Evolutionary conservation across 169 alveolate species (phyloP).

Genomic region (Blepharisma undulans): DNA sequence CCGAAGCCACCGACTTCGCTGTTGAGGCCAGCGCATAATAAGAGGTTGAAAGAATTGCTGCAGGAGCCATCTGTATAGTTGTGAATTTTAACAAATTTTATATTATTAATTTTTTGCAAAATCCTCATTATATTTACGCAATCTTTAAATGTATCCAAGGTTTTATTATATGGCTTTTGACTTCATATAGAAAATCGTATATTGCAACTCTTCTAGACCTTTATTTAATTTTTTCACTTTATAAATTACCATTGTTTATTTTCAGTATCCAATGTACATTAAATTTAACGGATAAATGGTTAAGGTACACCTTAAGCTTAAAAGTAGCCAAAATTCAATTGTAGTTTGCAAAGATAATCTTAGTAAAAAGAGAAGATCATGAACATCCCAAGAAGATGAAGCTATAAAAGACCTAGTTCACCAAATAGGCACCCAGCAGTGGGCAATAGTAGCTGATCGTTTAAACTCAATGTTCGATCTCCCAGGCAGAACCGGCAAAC

Average conservation of each 20-base stretch:
- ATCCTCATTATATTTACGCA: too few relatives aligned
- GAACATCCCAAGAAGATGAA: neutral
- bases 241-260: neutral
- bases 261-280: neutral
- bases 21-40: neutral
- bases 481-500: constrained; percentile 68
- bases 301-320: neutral
- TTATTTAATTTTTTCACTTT: neutral
- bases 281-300: neutral
- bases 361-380: neutral
- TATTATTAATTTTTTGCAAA: too few relatives aligned
- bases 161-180: too few relatives aligned
- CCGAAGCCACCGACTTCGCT: neutral
- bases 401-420: neutral
- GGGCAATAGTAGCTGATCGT: neutral
- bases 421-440: neutral
- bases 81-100: neutral
- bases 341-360: neutral
- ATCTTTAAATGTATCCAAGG: neutral
- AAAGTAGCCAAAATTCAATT: neutral
- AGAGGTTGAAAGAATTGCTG: neutral
- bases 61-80: neutral
- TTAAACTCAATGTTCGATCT: neutral
- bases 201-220: neutral
- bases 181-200: neutral